Evolutionary conservation across 192 early-diverging fungal species (phyloP).

Genomic region (Entomortierella beljakovae): DNA sequence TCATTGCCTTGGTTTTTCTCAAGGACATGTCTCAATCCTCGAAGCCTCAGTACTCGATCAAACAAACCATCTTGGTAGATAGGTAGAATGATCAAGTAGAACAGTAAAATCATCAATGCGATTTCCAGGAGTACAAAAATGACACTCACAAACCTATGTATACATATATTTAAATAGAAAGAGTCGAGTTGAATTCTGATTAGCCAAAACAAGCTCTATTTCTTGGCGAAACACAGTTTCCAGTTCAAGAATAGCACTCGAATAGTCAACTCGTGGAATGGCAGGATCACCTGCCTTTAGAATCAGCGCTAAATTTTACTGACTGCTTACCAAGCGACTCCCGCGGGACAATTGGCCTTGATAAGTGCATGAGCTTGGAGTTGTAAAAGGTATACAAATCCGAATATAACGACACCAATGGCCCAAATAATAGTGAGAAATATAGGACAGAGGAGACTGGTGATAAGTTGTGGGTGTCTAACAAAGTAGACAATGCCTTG

Average conservation of each 20-base stretch:
- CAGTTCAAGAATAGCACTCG: no score
- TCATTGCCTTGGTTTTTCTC: conserved; percentile 50
- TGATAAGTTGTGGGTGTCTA: conserved; percentile 40
- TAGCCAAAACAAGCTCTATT: no score
- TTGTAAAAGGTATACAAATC: conserved; percentile 64
- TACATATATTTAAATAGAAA: neutral
- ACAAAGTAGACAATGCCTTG: conserved; percentile 47
- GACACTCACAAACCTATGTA: conserved; percentile 56
- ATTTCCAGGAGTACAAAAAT: conserved; percentile 70
- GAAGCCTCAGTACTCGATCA: conserved; percentile 63
- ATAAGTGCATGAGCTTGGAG: conserved; percentile 71
- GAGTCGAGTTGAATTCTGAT: no score
- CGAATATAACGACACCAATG: conserved; percentile 26
- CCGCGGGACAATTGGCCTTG: conserved; percentile 58
- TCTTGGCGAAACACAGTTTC: no score
- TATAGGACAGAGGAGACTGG: conserved; percentile 41
- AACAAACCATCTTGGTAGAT: conserved; percentile 69
- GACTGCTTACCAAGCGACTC: conserved; percentile 64
- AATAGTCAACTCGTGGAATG: no score
- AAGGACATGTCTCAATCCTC: conserved; percentile 60
- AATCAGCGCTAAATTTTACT: neutral
- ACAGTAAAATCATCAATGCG: conserved; percentile 60
- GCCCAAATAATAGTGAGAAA: conserved; percentile 50
- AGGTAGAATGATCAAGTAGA: conserved; percentile 69
- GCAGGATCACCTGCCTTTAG: no score